Conservation (phyloP, 371 early-diverging fungal species). For the Rhizomucor miehei region DNA sequence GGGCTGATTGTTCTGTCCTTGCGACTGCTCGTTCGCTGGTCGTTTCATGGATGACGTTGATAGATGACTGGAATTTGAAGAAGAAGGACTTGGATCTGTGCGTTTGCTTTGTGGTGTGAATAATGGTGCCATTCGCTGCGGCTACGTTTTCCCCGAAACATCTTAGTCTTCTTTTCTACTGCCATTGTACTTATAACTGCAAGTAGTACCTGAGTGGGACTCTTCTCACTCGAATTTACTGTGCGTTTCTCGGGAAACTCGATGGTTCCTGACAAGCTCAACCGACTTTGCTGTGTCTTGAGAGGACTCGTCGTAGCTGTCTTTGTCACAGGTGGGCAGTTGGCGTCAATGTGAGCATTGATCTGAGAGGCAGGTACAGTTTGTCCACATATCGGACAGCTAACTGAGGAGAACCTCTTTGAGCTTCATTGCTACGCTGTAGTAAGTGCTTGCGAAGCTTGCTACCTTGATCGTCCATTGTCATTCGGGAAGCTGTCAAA, state of each 20-base stretch:
- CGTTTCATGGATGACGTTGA: no score
- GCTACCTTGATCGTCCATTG: no score
- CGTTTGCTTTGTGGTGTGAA: not conserved
- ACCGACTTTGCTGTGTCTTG: conserved; percentile 4
- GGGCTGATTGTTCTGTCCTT: no score
- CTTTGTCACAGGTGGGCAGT: conserved; percentile 10
- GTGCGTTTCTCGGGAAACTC: no score
- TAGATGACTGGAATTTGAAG: no score
- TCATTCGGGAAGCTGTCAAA: no score
- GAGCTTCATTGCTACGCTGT: no score
- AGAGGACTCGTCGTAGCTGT: conserved; percentile 1
- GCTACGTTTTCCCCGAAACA: not conserved
- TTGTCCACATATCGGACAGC: conserved; percentile 36
- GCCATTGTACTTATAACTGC: no score
- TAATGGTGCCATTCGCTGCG: not conserved
- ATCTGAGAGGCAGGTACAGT: conserved; percentile 16
- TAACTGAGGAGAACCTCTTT: conserved; percentile 10
- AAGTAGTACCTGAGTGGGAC: not conserved
- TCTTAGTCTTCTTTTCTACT: not conserved
- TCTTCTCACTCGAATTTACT: not conserved
- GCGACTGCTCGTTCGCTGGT: no score
- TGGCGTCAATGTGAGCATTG: conserved; percentile 38
- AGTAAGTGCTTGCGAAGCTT: no score
- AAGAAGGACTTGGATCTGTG: no score
- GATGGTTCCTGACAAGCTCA: not conserved